Conservation (phyloP, 305 asterid genomes). For the Solanum hybrid region DNA sequence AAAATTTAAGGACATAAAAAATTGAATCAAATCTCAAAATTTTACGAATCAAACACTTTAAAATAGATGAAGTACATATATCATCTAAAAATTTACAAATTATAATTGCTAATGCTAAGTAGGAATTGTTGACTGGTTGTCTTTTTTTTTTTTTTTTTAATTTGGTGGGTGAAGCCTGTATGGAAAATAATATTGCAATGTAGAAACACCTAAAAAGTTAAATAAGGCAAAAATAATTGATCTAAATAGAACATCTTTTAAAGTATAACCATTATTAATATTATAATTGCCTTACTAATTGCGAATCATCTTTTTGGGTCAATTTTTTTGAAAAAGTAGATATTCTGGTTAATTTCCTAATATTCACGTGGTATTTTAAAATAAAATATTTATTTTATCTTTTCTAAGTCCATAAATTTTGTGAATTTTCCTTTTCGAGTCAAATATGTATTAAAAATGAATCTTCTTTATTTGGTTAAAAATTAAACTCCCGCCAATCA, state of each 20-base stretch:
- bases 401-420: background rate
- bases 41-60: no score
- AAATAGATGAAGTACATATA: background rate
- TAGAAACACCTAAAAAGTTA: background rate
- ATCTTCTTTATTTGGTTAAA: background rate
- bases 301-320: background rate
- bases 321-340: background rate
- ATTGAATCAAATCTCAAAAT: background rate
- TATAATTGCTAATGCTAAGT: background rate
- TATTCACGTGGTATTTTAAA: background rate
- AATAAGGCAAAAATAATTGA: background rate
- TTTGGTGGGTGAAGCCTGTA: no score
- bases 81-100: no score
- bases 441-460: background rate
- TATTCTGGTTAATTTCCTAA: background rate
- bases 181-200: background rate
- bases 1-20: background rate
- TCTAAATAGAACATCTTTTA: background rate
- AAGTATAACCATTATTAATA: background rate
- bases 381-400: background rate
- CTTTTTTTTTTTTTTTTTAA: background rate
- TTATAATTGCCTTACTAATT: background rate
- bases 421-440: background rate
- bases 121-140: background rate
- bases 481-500: background rate